These are phyloP conservation scores for Tetraselmis striata DNA, from an alignment of 139 green algal species.

Conservation along the genomic window DNA sequence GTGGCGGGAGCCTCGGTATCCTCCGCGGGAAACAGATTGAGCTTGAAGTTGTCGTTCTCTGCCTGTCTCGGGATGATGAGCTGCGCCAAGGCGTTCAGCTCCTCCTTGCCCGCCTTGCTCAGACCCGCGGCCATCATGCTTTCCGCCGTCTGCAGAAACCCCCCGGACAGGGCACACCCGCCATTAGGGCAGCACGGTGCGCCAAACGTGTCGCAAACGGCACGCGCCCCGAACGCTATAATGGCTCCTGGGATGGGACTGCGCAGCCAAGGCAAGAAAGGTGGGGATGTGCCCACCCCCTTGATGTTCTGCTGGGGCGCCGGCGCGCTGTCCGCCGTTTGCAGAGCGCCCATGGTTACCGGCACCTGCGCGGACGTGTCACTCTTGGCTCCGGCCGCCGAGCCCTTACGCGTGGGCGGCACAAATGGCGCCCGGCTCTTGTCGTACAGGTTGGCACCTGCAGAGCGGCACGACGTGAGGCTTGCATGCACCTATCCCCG, in stretches of 20 bases:
- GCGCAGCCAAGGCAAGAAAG: not conserved
- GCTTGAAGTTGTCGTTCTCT: conserved; percentile 31
- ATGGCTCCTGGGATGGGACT: not conserved
- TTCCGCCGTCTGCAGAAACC: not conserved
- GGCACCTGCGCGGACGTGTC: not conserved
- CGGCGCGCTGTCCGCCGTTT: not conserved
- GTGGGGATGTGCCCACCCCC: not conserved
- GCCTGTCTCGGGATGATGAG: conserved; percentile 14
- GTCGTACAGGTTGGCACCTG: conserved; percentile 59
- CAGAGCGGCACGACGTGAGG: conserved; percentile 5
- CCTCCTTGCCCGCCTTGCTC: conserved; percentile 14
- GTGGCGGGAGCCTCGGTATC: not conserved
- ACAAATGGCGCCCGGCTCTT: conserved; percentile 39
- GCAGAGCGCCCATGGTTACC: not conserved
- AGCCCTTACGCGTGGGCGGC: conserved; percentile 21
- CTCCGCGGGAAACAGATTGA: conserved; percentile 25
- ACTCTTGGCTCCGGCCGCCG: not conserved
- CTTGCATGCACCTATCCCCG: too few species aligned
- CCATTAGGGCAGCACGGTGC: too few species aligned
- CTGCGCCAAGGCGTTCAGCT: conserved; percentile 27
- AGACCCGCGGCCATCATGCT: not conserved
- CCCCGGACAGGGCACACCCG: too few species aligned
- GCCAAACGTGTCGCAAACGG: not conserved
- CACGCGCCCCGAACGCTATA: not conserved
- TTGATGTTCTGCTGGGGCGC: not conserved